These are phyloP conservation scores for Fusarium neocosmosporiellum DNA, from an alignment of 2,329 filamentous ascomycete genomes.

Conservation along the genomic window DNA sequence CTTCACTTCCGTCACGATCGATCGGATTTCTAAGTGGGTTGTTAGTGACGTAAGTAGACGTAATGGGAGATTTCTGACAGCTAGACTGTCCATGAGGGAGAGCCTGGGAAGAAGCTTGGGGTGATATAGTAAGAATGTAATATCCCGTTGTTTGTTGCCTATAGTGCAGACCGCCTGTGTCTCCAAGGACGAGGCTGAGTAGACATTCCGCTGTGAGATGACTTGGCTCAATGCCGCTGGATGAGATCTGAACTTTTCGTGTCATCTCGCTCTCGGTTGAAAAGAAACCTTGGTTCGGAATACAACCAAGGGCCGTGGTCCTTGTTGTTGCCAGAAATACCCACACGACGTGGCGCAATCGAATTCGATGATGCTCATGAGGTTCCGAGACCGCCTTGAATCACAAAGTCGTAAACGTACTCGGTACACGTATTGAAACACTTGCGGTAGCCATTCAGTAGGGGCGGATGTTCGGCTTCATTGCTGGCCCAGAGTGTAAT, in stretches of 20 bases:
- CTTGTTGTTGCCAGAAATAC: not conserved
- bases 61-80: not conserved
- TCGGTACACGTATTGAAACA: not conserved
- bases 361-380: slow-evolving; percentile 25
- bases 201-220: not conserved
- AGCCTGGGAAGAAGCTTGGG: not conserved
- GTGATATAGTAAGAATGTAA: not conserved
- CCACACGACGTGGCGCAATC: slow-evolving; percentile 11
- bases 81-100: not conserved
- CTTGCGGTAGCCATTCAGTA: not conserved
- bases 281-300: not conserved
- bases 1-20: not conserved
- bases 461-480: not conserved
- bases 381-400: slow-evolving; percentile 13
- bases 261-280: not conserved
- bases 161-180: not conserved
- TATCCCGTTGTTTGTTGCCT: not conserved
- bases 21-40: not conserved
- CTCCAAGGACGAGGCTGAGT: not conserved
- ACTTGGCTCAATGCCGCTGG: not conserved
- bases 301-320: not conserved
- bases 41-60: not conserved
- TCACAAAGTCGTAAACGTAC: slow-evolving; percentile 10
- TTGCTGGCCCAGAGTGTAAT: not conserved
- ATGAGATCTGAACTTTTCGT: not conserved